Percentiles rank a stretch among this genome's conserved stretches.
Conservation (phyloP, 495 filamentous ascomycete species). For the Penicillium coffeae region DNA sequence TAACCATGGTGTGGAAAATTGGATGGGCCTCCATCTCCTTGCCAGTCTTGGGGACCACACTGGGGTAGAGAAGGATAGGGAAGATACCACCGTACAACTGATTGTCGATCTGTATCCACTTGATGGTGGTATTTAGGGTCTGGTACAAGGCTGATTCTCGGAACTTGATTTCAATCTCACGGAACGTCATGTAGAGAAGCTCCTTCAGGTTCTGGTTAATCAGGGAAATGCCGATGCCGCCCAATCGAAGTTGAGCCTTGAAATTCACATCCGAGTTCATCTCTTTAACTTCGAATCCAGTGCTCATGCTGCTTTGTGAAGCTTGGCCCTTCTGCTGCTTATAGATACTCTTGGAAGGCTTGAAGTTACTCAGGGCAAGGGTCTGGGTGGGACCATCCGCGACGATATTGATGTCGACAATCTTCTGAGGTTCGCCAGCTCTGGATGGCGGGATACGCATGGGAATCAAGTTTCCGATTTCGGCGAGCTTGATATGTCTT, state of each 20-base stretch:
- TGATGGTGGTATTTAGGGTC: constrained; percentile 81
- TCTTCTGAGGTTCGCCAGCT: constrained; percentile 60
- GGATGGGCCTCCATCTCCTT: constrained; percentile 97
- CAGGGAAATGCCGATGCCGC: constrained; percentile 88
- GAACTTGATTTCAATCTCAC: constrained; percentile 87
- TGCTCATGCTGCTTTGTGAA: constrained; percentile 55
- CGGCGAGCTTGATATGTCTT: constrained; percentile 85
- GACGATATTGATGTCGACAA: constrained; percentile 92
- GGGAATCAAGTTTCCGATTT: constrained; percentile 91
- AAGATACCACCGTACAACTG: constrained; percentile 98
- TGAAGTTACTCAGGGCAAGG: constrained; percentile 90
- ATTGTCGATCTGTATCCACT: constrained; percentile 99
- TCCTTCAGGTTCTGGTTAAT: constrained; percentile 91
- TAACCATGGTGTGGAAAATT: constrained; percentile 86
- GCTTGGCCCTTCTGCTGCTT: constrained; percentile 64
- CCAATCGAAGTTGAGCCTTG: constrained; percentile 78
- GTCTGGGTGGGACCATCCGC: constrained; percentile 95
- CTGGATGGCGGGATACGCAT: constrained; percentile 70
- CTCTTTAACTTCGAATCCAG: constrained; percentile 90
- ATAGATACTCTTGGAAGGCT: constrained; percentile 89
- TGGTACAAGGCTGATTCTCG: constrained; percentile 90
- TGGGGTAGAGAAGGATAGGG: constrained; percentile 94
- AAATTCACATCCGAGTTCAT: constrained; percentile 82
- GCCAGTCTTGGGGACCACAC: constrained; percentile 96
- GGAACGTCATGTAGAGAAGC: constrained; percentile 87